Conservation (phyloP, 352 stramenopile genomes). For the Pythium sp. region DNA sequence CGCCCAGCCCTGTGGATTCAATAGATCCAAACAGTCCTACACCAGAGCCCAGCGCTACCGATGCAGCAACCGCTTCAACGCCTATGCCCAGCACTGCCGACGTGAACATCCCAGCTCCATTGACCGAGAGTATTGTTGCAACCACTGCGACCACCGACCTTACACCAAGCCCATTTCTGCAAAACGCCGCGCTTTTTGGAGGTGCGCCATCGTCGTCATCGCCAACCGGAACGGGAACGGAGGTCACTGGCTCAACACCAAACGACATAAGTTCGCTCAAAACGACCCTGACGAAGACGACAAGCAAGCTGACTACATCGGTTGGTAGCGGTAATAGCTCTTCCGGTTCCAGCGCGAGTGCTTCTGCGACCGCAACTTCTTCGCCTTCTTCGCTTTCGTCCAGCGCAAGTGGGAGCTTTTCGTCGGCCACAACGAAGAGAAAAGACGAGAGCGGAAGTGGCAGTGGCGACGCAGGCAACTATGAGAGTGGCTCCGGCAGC, state of each 20-base stretch:
- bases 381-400: neutral
- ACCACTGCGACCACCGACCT: too few species aligned
- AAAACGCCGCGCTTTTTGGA: neutral
- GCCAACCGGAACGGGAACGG: neutral
- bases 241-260: too few species aligned
- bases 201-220: neutral
- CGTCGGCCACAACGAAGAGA: neutral
- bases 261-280: neutral
- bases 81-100: too few species aligned
- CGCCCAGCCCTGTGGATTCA: neutral
- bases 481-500: conserved; percentile 25
- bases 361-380: neutral
- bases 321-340: neutral
- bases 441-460: conserved; percentile 14
- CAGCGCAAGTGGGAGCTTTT: neutral
- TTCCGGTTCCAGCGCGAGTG: too few species aligned
- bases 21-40: neutral
- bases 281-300: neutral
- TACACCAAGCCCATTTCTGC: neutral
- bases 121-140: neutral
- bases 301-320: neutral
- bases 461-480: conserved; percentile 11
- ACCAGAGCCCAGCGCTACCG: too few species aligned
- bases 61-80: too few species aligned
- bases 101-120: neutral